Base-by-base conservation (phyloP, 2,329 filamentous ascomycete genomes). In the Xylariomycetidae sp. region DNA sequence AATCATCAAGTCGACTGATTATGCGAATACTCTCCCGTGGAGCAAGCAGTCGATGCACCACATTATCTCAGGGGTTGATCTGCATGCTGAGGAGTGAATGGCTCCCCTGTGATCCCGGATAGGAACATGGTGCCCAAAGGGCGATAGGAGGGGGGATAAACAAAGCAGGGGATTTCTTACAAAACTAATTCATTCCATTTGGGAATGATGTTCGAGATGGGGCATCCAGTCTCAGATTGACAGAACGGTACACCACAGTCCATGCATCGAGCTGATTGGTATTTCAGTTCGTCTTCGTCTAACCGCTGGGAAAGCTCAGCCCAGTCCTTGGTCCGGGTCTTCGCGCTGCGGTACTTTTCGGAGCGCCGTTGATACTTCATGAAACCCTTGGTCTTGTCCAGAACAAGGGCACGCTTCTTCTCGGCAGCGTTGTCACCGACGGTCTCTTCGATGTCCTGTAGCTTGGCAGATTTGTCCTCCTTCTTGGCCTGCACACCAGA, bases 211-310 rank as follows among this genome's bases (percentile, higher is more conserved):
- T 97, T 97, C 49, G 82, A 88, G 61, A 96, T 96, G 2, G 90
- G 90, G 59, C 90, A 97, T 30, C 90, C 90, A 44, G 86, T 88
- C 50, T 97, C 90, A 14, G 88, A 95, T 63, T 97, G 90, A 53
- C 90, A 97, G 75, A 97, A 97, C 2, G 90, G 90, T 41, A 97
- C 89, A 77, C 90, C 90, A 42, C 90, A 97, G 67, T 97, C 90
- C 90, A 97, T 97, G 71, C 90, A 97, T 46, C 90, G 86, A 41
- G 90, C 90, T 29, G 88, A 84, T 64, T 97, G 90, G 57, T 94
- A 96, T 69, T 96, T 96, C 45, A 96, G 79, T 66, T 95, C 88
- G 49, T 96, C 90, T 62, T 95, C 88, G 46, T 86, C 88, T 30
- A 97, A 75, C 38, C 90, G 85, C 53, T 79, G 79, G 38, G 83